These are phyloP conservation scores for Fusarium brachygibbosum DNA, from an alignment of 2,329 filamentous ascomycete species.

Conservation along the genomic window DNA sequence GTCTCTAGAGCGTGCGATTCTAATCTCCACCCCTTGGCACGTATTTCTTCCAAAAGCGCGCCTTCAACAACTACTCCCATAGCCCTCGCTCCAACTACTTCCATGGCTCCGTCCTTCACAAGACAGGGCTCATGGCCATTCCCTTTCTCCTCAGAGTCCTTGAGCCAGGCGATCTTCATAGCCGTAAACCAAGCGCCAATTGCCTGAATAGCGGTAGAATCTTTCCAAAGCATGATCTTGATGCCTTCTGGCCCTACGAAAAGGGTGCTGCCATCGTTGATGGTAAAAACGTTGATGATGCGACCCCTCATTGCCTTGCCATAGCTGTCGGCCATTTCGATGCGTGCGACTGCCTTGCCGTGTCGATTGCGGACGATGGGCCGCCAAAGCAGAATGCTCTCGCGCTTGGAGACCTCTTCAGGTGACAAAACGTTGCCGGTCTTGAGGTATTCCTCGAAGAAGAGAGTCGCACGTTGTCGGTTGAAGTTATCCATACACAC, in stretches of 20 bases:
- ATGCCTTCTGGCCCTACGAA: slow-evolving; percentile 52
- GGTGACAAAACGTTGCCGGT: slow-evolving; percentile 71
- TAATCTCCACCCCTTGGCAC: slow-evolving; percentile 54
- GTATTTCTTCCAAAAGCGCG: slow-evolving; percentile 50
- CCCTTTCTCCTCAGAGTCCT: slow-evolving; percentile 21
- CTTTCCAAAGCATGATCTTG: slow-evolving; percentile 55
- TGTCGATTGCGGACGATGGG: slow-evolving; percentile 50
- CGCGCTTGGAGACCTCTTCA: slow-evolving; percentile 72
- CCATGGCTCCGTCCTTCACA: no score
- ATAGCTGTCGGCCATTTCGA: slow-evolving; percentile 61
- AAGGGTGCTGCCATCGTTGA: slow-evolving; percentile 51
- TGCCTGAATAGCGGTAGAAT: slow-evolving; percentile 48
- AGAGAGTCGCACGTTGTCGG: slow-evolving; percentile 84
- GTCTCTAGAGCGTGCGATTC: slow-evolving; percentile 56
- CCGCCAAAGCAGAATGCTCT: slow-evolving; percentile 70
- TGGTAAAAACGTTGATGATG: slow-evolving; percentile 42
- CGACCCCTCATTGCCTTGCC: slow-evolving; percentile 51
- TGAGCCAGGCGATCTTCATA: slow-evolving; percentile 55
- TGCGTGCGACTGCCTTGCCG: slow-evolving; percentile 50
- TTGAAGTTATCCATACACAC: slow-evolving; percentile 90
- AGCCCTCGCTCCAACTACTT: slow-evolving; percentile 7
- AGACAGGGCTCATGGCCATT: no score
- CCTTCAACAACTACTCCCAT: slow-evolving; percentile 12
- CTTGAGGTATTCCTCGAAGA: slow-evolving; percentile 72
- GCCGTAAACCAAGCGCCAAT: slow-evolving; percentile 56